These are phyloP conservation scores for Suaeda aralocaspica DNA, from an alignment of 148 eudicot genomes.

Conservation along the genomic window DNA sequence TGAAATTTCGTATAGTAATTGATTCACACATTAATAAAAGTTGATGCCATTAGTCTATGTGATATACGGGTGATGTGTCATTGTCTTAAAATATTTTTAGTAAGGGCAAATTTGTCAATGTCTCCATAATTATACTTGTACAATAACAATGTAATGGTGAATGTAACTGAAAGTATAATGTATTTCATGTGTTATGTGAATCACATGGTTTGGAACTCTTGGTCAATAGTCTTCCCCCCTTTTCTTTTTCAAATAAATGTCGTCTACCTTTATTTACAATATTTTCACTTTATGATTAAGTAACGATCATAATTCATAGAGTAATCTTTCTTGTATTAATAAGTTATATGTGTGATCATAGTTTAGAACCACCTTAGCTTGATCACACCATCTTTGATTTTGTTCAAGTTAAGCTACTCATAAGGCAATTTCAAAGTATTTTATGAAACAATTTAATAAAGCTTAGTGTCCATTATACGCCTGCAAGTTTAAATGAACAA, in stretches of 20 bases:
- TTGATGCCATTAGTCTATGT: not conserved
- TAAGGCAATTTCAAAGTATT: too few relatives aligned
- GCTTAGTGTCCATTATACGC: too few relatives aligned
- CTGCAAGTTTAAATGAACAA: too few relatives aligned
- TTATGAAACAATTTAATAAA: too few relatives aligned
- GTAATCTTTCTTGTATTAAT: not conserved
- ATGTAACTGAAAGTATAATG: too few relatives aligned
- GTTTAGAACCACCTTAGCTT: too few relatives aligned
- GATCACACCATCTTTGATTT: too few relatives aligned
- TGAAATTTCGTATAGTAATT: not conserved
- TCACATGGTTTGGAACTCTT: constrained; percentile 12
- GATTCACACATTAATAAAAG: not conserved
- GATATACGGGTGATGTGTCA: constrained; percentile 18
- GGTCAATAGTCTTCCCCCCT: constrained; percentile 4
- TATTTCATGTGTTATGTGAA: not conserved
- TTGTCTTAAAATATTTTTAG: constrained; percentile 8
- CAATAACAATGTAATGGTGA: too few relatives aligned
- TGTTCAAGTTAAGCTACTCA: too few relatives aligned
- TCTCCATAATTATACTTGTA: not conserved
- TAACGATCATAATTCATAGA: not conserved
- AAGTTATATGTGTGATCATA: too few relatives aligned
- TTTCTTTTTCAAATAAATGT: not conserved
- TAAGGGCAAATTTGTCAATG: constrained; percentile 27
- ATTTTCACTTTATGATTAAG: not conserved
- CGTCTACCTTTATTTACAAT: not conserved